Evolutionary conservation across 495 filamentous ascomycete genomes (phyloP), one percentile per base, ranked within the genome.

Genomic region (Daldinia decipiens): DNA sequence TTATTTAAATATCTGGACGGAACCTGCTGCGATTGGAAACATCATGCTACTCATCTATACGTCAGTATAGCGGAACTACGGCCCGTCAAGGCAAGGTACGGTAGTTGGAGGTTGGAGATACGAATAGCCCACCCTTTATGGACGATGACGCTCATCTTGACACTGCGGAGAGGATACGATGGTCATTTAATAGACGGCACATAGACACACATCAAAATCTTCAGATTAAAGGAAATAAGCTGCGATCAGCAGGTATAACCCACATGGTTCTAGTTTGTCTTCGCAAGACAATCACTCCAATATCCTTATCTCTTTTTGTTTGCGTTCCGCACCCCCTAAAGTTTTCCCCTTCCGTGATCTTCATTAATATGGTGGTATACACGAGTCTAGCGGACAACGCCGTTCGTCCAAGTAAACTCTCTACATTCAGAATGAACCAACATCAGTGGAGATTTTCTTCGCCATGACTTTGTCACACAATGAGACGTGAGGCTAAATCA

Each of bases 321-420:
- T 61, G 57, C 70, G 59, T 62, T 57, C 39, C 65, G 45, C 61
- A 58, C 65, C 55, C 62, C 65, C 62, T 51, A 54, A 61, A 19
- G 43, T 61, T 61, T 68, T 53, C 60, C 59, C 38, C 60, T 68
- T 68, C 65, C 65, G 31, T 62, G 50, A 68, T 65, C 65, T 73
- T 73, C 70, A 73, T 68, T 68, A 72, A 47, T 73, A 62, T 68
- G 61, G 61, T 68, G 61, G 29, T 68, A 68, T 62, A 73, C 70
- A 68, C 60, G 65, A 73, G 31, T 45, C 56, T n/a, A 50, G 50
- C 50, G 31, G 56, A 65, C 65, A 63, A 27, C 61, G 36, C 56
- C 59, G 34, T 40, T 61, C 50, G 26, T 39, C 31, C 47, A 21
- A 38, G 60, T 26, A 65, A 39, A 68, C 65, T 51, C 50, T 53